Evolutionary conservation across 2,329 filamentous ascomycete species (phyloP), one percentile per base, ranked within the genome.

Genomic region (Podosphaera leucotricha): DNA sequence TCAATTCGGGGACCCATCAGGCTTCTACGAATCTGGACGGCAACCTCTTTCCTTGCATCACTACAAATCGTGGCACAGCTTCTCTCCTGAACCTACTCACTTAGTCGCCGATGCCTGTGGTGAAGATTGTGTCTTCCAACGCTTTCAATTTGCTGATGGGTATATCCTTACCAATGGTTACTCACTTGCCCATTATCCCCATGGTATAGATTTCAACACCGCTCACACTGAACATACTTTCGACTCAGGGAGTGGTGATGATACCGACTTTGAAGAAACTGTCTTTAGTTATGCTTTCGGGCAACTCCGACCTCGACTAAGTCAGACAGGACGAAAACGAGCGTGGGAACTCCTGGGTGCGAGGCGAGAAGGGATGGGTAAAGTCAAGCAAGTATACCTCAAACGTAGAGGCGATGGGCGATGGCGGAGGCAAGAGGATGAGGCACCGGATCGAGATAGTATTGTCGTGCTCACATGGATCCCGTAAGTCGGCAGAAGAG

Each of bases 341-440:
- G 61, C 63, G 28, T 71, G 67, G 67, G 66, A 71, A 38, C 54
- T 73, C 6, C 60, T 70, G 43, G 68, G 72, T 46, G 64, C 67
- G 0, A 60, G 57, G 2, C 53, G 66, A 18, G 64, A 65, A 37
- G 59, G 62, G 0, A 66, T 70, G 48, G 67, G 67, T 8, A 66
- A 62, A 1, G 64, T 74, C 4, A 63, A 62, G 42, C 70, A 74
- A 54, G 61, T 69, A 2, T 75, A 71, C 49, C 62, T 67, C 6
- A 64, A 68, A 43, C 65, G 65, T 50, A 63, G 62, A 41, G 62
- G 66, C 18, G 71, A 75, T 53, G 61, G 61, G 52, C 61, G 70
- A 47, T 75, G 70, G 70, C 61, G 65, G 10, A 45, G 13, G 2
- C 36, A 47, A 8, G 47, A 43, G 1, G 55, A 54, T 26, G 36